Base-by-base conservation (phyloP, 768 basidiomycete genomes). In the Panaeolus papilionaceus region DNA sequence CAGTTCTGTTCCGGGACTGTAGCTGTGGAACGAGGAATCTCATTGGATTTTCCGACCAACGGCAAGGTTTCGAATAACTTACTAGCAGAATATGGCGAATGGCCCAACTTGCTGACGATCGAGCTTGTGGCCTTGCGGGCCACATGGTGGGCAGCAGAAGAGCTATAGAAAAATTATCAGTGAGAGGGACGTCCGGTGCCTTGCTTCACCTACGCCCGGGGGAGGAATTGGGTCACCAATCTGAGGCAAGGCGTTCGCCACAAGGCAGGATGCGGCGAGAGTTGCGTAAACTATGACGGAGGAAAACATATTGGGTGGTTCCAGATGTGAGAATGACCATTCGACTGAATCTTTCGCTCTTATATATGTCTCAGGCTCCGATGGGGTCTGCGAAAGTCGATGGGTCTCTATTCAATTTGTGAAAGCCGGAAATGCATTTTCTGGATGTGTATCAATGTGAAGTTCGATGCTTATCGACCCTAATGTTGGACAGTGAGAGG, bases 51-150 rank as follows among this genome's bases (percentile, higher is more conserved):
- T 20, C 3, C 42, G 39, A 40, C 9, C 2, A 23, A 20, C 8
- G 20, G 11, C 47, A 8, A 47, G 2, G 2, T 18, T 26, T 9
- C 26, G 20, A 26, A 51, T 7, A 6, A 51, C 47, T 1, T 8
- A 73, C 71, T 71, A 70, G 72, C 71, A 71, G 66, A 71, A 73
- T 12, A 71, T 71, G 4, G 66, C 63, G 26, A 64, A 71, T 28
- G 72, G 72, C 1, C 63, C 63, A 23, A 66, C 28, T 67, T 73
- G 72, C 49, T 72, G 72, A 26, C 67, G 68, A 37, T 70, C 61
- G 8, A 73, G 70, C 6, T 64, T 37, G 4, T 68, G 61, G n/a
- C 64, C 68, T n/a, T 65, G 64, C 37, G 71, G 71, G n/a, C 69
- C 72, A 5, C n/a, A 18, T 12, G 66, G 71, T 5, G 71, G 72